Percentiles rank a stretch among this genome's conserved stretches.
Conservation (phyloP, 805 yeast genomes). For the Candida ulmi region DNA sequence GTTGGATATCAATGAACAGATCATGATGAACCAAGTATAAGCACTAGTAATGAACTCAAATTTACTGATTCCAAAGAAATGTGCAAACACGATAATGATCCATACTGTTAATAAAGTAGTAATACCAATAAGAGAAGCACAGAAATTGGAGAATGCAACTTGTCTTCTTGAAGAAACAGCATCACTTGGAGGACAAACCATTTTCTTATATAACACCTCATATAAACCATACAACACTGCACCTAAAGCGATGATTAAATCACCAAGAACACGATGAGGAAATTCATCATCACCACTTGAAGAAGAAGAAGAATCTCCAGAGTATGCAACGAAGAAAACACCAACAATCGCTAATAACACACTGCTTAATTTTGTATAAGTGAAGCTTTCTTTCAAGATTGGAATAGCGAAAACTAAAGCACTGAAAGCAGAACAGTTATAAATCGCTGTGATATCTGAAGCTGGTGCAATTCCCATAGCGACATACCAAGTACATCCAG, state of each 20-base stretch:
- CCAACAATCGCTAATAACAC: constrained; percentile 71
- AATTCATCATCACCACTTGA: constrained; percentile 28
- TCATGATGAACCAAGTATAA: constrained; percentile 37
- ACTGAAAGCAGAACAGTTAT: constrained; percentile 84
- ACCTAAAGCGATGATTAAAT: constrained; percentile 63
- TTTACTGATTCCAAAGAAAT: constrained; percentile 49
- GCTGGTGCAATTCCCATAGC: constrained; percentile 80
- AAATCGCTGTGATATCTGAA: constrained; percentile 83
- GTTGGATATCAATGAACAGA: constrained; percentile 55
- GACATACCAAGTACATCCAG: constrained; percentile 82
- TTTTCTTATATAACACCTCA: constrained; percentile 75
- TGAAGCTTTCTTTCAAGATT: constrained; percentile 58
- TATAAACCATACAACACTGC: constrained; percentile 76
- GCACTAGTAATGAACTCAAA: constrained; percentile 47
- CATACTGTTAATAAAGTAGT: constrained; percentile 47
- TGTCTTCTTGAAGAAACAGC: constrained; percentile 61
- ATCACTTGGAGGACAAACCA: constrained; percentile 67
- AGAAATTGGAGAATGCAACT: constrained; percentile 73
- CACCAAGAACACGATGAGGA: constrained; percentile 64
- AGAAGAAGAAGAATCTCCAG: constrained; percentile 29
- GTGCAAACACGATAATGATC: constrained; percentile 40
- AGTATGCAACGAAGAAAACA: constrained; percentile 73
- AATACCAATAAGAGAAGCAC: constrained; percentile 63
- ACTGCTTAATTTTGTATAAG: constrained; percentile 56
- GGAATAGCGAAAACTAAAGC: constrained; percentile 83